A percentile compares a stretch with the other conserved stretches of the same genome.
Conservation (phyloP, 345 rosid genomes). For the Lumnitzera racemosa region DNA sequence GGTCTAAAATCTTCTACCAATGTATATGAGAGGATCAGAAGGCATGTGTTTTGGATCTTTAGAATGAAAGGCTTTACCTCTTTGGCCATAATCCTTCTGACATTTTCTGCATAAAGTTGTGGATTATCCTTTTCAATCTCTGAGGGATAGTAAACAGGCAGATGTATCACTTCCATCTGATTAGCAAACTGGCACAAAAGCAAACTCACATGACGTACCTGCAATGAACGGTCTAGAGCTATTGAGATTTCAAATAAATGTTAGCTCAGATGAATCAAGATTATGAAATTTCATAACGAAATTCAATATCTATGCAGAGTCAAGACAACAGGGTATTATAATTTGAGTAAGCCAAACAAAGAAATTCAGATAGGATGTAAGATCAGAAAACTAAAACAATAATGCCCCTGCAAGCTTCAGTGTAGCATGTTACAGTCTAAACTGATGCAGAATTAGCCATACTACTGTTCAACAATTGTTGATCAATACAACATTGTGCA, state of each 20-base stretch:
- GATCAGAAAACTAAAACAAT: too few species aligned
- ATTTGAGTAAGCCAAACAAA: too few species aligned
- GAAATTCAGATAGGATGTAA: too few species aligned
- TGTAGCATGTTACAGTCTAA: background rate
- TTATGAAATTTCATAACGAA: too few species aligned
- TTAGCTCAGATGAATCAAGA: too few species aligned
- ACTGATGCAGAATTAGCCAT: background rate
- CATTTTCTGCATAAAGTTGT: constrained; percentile 67
- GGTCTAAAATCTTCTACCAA: too few species aligned
- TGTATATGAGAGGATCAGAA: background rate
- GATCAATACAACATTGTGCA: too few species aligned
- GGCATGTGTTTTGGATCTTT: background rate
- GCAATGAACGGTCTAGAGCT: constrained; percentile 10
- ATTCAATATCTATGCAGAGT: too few species aligned
- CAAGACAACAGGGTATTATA: too few species aligned
- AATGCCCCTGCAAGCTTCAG: too few species aligned
- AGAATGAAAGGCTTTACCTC: constrained; percentile 40
- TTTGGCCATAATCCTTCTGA: constrained; percentile 69
- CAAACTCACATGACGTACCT: constrained; percentile 72
- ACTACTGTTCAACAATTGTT: background rate
- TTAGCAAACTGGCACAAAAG: constrained; percentile 85
- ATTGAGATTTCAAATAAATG: too few species aligned
- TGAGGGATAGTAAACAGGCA: constrained; percentile 85
- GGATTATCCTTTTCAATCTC: constrained; percentile 84
- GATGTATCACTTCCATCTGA: constrained; percentile 58